Percentiles rank a stretch among this genome's conserved stretches.
phyloP scores from a whole-genome alignment of 106 monocot species.

The Dioscorea alata region DNA sequence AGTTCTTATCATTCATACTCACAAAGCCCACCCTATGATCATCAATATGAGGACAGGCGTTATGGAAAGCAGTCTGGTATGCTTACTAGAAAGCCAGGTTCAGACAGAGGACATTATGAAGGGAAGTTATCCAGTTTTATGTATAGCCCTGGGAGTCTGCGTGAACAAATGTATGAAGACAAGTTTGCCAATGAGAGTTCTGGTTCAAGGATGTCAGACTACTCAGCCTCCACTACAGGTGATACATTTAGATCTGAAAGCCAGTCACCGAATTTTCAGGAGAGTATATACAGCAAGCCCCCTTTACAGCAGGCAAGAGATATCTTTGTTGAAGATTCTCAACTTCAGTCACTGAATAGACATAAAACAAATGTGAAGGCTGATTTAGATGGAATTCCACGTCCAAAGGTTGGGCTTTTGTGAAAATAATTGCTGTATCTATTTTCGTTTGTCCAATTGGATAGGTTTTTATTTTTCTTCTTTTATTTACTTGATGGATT shows the following conservation, averaged over 20 bases:
- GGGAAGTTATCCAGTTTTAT: constrained; percentile 65
- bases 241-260: constrained; percentile 45
- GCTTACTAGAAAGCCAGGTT: constrained; percentile 80
- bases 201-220: constrained; percentile 61
- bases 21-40: constrained; percentile 71
- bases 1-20: constrained; percentile 74
- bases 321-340: constrained; percentile 33
- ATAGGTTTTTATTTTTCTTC: neutral
- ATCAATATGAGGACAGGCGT: constrained; percentile 77
- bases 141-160: constrained; percentile 52
- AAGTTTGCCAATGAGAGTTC: constrained; percentile 71
- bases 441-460: neutral
- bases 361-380: constrained; percentile 19
- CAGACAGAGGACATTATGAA: constrained; percentile 72
- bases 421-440: neutral
- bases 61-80: constrained; percentile 64
- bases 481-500: neutral
- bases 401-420: constrained; percentile 22
- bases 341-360: neutral
- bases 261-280: constrained; percentile 55
- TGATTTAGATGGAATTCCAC: constrained; percentile 20
- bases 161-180: constrained; percentile 58
- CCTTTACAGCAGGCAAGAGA: constrained; percentile 34
- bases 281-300: constrained; percentile 29
- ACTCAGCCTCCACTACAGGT: constrained; percentile 49